Conservation (phyloP, 2,329 filamentous ascomycete genomes). For the Hyphodiscus sp. region DNA sequence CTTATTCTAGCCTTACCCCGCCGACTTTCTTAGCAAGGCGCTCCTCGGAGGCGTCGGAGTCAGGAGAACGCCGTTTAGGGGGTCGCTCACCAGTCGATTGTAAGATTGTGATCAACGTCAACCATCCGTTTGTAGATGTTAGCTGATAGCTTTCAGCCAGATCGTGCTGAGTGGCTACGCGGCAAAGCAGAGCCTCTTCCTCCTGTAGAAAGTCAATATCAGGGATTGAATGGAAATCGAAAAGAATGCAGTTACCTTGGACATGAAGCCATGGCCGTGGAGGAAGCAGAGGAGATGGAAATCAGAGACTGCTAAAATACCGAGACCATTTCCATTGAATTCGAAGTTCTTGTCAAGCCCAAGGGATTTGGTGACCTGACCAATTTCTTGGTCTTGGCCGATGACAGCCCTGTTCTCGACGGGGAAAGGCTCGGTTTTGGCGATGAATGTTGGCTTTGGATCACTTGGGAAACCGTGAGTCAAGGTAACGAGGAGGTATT, state of each 20-base stretch:
- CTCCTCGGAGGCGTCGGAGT: conserved; percentile 28
- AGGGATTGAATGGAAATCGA: conserved; percentile 4
- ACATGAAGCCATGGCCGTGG: conserved; percentile 71
- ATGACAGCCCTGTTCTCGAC: conserved; percentile 87
- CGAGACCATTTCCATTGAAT: conserved; percentile 53
- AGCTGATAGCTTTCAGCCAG: conserved; percentile 76
- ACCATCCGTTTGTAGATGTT: conserved; percentile 84
- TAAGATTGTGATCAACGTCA: conserved; percentile 86
- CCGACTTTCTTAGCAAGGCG: conserved; percentile 59
- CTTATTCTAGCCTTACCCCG: conserved; percentile 47
- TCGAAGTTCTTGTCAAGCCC: conserved; percentile 53
- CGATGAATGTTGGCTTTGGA: conserved; percentile 69
- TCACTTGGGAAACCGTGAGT: conserved; percentile 91
- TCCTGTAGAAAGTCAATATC: conserved; percentile 50
- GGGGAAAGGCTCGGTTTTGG: conserved; percentile 61
- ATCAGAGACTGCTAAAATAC: conserved; percentile 70
- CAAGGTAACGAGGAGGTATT: conserved; percentile 91
- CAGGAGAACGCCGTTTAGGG: conserved; percentile 59
- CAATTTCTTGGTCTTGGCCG: conserved; percentile 77
- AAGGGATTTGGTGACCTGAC: conserved; percentile 55
- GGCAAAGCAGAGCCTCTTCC: conserved; percentile 79
- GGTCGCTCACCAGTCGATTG: conserved; percentile 96
- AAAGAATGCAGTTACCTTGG: conserved; percentile 55
- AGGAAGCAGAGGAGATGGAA: conserved; percentile 93
- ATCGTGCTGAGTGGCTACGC: conserved; percentile 75